Evolutionary conservation across 495 filamentous ascomycete genomes (phyloP), one percentile per base, ranked within the genome.

Genomic region (Penicillium lagena): DNA sequence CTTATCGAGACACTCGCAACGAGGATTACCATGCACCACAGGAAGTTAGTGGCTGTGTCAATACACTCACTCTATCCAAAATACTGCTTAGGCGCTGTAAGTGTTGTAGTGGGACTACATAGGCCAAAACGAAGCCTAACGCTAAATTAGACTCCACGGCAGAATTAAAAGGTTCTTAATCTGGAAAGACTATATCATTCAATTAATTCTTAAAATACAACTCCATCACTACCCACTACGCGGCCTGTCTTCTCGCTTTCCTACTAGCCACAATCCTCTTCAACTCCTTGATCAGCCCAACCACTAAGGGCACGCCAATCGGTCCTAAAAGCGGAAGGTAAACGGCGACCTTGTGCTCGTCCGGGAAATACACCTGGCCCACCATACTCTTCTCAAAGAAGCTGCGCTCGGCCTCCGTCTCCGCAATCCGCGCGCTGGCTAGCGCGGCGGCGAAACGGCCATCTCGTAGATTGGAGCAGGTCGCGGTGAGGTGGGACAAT

Each of bases 311-410:
- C 7, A 97, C 94, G 9, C 87, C 91, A 35, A 97, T 82, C 1
- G 94, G 93, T 2, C 94, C 93, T 40, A 98, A 66, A 11, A 97
- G 66, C 11, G 93, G 93, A 50, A 98, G 59, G 56, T 97, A 98
- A 10, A 98, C 93, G 0, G 93, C 94, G n/a, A 97, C 77, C 65
- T 97, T 98, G 58, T 98, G 93, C 66, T 98, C 93, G 57, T 98
- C 94, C 2, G 93, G 93, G 63, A 89, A 98, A 78, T 87, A 96
- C 49, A 96, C 83, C 67, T 97, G 93, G 1, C 93, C 93, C 35
- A 98, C 93, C 93, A 98, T 98, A 56, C 86, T 94, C 64, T 94
- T 95, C 70, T 98, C 94, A 55, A 98, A 98, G 64, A 98, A 98
- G 4, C 90, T 93, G 40, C 84, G 83, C 66, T 98, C 94, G 1